Base-by-base conservation (phyloP, 768 basidiomycete genomes). In the Boletus insuetus region DNA sequence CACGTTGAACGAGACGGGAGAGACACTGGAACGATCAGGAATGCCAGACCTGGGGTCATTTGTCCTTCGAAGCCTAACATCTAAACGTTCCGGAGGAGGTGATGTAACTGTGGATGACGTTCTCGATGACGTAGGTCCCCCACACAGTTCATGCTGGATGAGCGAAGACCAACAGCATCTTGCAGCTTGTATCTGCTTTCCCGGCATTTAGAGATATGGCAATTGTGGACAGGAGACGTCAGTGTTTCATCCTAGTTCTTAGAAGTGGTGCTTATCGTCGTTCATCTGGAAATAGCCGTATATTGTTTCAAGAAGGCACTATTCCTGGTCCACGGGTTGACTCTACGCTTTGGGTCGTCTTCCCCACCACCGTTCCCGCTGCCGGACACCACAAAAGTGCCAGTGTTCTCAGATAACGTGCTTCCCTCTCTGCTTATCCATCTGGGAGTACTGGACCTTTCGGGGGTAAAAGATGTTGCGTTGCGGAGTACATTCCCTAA, bases 231-330 rank as follows among this genome's bases (percentile, higher is more conserved):
- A 83, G 78, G 32, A 76, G 79, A 69, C 79, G 90, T 90, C 50
- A 60, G 71, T 65, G 31, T 47, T 51, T 56, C 46, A 62, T 55
- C 37, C 49, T 53, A 38, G 41, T 47, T 37, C n/a, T 20, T 29
- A 39, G 22, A 46, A 41, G 44, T 58, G 22, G 14, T 20, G 37
- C 46, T 53, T 4, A 47, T 44, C 46, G 45, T 31, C 37, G 16
- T 24, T 47, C 32, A 22, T 41, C 22, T 44, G 49, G 37, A 43
- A 41, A 53, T 35, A 92, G 90, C 82, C n/a, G 77, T 93, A 22
- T 94, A 91, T 72, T 83, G 90, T 65, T 91, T 93, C 79, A 94
- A 93, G 72, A 96, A 94, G 66, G 91, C 89, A 3, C 75, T 96
- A 32, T 91, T 92, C 70, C 79, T 94, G 49, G 75, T 93, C 49